Base-by-base conservation (phyloP, 352 stramenopile genomes). In the Phytophthora agathidicida region DNA sequence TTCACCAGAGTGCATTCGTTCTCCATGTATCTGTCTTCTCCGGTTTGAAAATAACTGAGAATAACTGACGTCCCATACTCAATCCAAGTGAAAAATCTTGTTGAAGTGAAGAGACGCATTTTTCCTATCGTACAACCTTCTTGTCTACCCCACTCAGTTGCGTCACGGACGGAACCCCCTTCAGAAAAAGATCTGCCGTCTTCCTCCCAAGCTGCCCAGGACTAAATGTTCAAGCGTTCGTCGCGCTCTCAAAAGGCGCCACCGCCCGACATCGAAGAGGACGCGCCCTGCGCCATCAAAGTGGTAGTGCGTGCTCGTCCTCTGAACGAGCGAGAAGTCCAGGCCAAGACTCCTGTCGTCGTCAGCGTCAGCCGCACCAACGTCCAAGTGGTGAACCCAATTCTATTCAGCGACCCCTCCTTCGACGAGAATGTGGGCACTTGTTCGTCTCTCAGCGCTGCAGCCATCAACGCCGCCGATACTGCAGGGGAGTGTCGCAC, bases 221-320 rank as follows among this genome's bases (percentile, higher is more conserved):
- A 20, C 13, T 19, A 20, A 20, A 59, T 65, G 57, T 8, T 49
- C 24, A 58, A 58, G 59, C 52, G 52, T 28, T 23, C 50, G 33
- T 48, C 24, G n/a, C 23, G 17, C 11, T 31, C 7, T 14, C 44
- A n/a, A n/a, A n/a, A n/a, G n/a, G n/a, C n/a, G 7, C 27, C 31
- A 17, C 24, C 51, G 31, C 16, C 35, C 8, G 16, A n/a, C 1
- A 49, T 8, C 5, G 53, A 57, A 16, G 69, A 65, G 9, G 67
- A 68, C 24, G 57, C 60, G 11, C 65, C 73, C 20, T 83, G 77
- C 16, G 81, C 80, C 32, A 91, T 91, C 62, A 83, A 80, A 60
- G 85, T 93, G 35, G 76, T 91, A n/a, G 63, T 94, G 20, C 79
- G 85, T 27, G 75, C 83, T 7, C 83, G 85, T 7, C 85, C 85